Percentiles rank a stretch among this genome's conserved stretches.
Conservation (phyloP, 495 filamentous ascomycete genomes). For the Bryoglossum gracile region DNA sequence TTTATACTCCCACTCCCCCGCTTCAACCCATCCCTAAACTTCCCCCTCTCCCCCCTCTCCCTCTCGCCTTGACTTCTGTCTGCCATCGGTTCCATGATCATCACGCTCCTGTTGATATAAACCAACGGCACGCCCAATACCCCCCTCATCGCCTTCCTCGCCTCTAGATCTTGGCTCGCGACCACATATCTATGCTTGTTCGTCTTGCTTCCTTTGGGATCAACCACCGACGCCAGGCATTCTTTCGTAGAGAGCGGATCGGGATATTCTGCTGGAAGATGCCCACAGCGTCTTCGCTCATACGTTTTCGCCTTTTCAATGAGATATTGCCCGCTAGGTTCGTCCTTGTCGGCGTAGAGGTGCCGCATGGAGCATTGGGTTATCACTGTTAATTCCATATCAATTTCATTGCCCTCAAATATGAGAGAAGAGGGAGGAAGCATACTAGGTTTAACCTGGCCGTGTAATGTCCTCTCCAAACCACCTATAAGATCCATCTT, state of each 20-base stretch:
- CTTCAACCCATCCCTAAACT: constrained; percentile 68
- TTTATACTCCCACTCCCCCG: constrained; percentile 41
- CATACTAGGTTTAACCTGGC: constrained; percentile 77
- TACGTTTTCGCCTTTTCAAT: constrained; percentile 65
- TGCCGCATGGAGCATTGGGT: constrained; percentile 65
- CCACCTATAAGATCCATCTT: constrained; percentile 73
- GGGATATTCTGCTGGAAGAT: constrained; percentile 64
- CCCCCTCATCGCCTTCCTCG: constrained; percentile 45
- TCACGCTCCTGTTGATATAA: constrained; percentile 77
- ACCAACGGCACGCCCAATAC: constrained; percentile 70
- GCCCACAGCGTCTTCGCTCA: constrained; percentile 82
- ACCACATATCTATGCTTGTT: constrained; percentile 93
- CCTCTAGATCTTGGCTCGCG: constrained; percentile 60
- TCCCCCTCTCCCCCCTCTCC: constrained; percentile 61
- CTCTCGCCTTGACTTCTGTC: constrained; percentile 50
- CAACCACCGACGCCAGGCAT: constrained; percentile 72
- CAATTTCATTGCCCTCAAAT: background rate
- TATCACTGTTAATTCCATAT: constrained; percentile 50
- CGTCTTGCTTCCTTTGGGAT: constrained; percentile 56
- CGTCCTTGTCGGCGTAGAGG: constrained; percentile 52
- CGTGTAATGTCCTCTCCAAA: constrained; percentile 68
- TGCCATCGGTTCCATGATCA: constrained; percentile 89
- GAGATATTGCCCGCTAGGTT: constrained; percentile 47
- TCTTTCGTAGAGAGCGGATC: constrained; percentile 67
- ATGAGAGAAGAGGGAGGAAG: background rate